Evolutionary conservation across 495 filamentous ascomycete species (phyloP).

Genomic region (Aspergillus asperescens): DNA sequence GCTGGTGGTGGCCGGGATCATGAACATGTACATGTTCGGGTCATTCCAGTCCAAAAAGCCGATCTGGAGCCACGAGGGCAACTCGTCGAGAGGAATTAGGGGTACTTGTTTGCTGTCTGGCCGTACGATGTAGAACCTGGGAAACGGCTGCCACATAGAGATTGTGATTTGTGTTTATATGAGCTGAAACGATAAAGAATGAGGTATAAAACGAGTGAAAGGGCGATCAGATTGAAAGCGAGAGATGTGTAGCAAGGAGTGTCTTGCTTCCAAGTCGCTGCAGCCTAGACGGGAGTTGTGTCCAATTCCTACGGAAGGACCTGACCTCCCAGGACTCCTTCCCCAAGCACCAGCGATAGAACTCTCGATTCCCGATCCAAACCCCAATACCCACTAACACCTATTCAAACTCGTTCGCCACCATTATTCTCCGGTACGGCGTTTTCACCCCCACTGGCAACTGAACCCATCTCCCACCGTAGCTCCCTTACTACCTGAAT

Average conservation of each 20-base stretch:
- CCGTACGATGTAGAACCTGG: conserved; percentile 33
- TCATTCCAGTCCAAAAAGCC: conserved; percentile 21
- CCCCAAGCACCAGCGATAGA: too few species aligned
- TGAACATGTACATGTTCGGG: conserved; percentile 7
- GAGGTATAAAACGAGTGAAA: conserved; percentile 9
- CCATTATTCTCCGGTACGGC: too few species aligned
- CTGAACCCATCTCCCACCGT: conserved; percentile 13
- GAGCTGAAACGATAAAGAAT: conserved; percentile 4
- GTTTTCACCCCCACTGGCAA: background rate
- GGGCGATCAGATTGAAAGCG: background rate
- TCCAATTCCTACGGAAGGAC: too few species aligned
- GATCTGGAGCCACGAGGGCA: conserved; percentile 35
- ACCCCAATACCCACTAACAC: too few species aligned
- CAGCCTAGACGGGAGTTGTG: too few species aligned
- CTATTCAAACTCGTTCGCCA: background rate
- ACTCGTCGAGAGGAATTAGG: conserved; percentile 35
- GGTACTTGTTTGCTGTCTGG: conserved; percentile 25
- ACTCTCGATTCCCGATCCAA: too few species aligned
- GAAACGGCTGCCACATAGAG: conserved; percentile 21
- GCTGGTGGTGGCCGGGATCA: conserved; percentile 24
- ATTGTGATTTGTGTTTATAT: background rate
- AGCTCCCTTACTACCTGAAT: conserved; percentile 35
- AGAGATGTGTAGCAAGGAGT: too few species aligned
- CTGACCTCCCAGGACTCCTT: too few species aligned
- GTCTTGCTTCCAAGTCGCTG: too few species aligned